A percentile compares a stretch with the other conserved stretches of the same genome.
Conservation (phyloP, 2,329 filamentous ascomycete genomes). For the Colletotrichum spinosum region DNA sequence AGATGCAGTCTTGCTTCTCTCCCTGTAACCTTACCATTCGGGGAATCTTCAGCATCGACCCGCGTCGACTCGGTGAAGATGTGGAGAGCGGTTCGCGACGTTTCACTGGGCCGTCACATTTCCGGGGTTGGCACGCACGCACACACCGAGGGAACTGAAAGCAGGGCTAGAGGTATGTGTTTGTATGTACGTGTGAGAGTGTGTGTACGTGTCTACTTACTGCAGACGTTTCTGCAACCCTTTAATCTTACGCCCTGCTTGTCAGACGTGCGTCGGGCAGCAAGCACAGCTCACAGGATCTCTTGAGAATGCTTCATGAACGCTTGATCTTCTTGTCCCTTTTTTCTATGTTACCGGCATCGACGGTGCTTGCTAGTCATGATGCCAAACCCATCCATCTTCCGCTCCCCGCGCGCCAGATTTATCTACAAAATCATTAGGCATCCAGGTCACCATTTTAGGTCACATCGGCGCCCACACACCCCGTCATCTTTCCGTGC, state of each 20-base stretch:
- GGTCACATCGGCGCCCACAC: too few species aligned
- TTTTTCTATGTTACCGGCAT: not conserved
- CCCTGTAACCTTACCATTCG: not conserved
- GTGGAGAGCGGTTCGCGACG: slow-evolving; percentile 22
- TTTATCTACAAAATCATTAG: slow-evolving; percentile 18
- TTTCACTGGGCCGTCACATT: slow-evolving; percentile 33
- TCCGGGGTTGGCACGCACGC: not conserved
- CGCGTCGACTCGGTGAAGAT: slow-evolving; percentile 33
- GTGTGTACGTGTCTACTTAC: too few species aligned
- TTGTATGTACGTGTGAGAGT: too few species aligned
- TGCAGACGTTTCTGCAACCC: too few species aligned
- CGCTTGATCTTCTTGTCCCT: slow-evolving; percentile 9
- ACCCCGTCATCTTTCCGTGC: too few species aligned
- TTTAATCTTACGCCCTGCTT: not conserved
- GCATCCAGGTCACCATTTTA: not conserved
- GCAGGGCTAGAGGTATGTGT: too few species aligned
- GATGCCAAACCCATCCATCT: not conserved
- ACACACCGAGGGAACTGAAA: slow-evolving; percentile 13
- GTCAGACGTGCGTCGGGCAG: slow-evolving; percentile 32
- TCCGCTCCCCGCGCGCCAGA: not conserved
- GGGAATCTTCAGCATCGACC: slow-evolving; percentile 18
- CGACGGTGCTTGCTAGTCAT: not conserved
- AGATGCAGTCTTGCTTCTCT: too few species aligned
- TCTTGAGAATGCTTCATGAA: slow-evolving; percentile 7
- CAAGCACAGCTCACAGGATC: slow-evolving; percentile 26